A percentile compares a stretch with the other conserved stretches of the same genome.
These are phyloP conservation scores for Piper longum DNA, from an alignment of 164 flowering plant species.

Conservation along the genomic window DNA sequence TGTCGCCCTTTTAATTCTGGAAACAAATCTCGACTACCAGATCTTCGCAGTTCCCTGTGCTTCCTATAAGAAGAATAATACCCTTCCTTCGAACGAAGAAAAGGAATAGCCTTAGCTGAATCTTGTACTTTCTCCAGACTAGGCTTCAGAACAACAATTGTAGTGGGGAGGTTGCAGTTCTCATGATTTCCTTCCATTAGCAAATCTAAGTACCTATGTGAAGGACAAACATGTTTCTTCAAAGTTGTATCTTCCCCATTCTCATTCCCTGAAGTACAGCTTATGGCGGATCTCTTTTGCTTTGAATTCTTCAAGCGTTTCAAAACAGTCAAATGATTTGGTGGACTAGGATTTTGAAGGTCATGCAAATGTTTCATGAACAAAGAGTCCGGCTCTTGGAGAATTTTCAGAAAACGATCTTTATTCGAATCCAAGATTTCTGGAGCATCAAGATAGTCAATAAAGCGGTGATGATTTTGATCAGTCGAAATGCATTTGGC, in stretches of 20 bases:
- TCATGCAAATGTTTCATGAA: conserved; percentile 54
- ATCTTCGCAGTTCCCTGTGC: conserved; percentile 12
- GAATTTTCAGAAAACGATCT: conserved; percentile 49
- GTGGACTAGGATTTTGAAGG: conserved; percentile 26
- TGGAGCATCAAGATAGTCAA: conserved; percentile 53
- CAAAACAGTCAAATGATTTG: conserved; percentile 18
- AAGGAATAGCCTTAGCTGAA: conserved; percentile 13
- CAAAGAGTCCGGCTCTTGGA: conserved; percentile 66
- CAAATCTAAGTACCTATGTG: conserved; percentile 16
- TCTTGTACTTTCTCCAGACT: conserved; percentile 29
- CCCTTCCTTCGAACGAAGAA: conserved; percentile 25
- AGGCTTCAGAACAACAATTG: conserved; percentile 87
- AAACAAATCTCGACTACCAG: conserved; percentile 11
- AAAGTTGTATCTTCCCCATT: conserved; percentile 1
- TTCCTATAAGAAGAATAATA: conserved; percentile 16
- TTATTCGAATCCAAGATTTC: conserved; percentile 52
- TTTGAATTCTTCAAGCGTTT: conserved; percentile 20
- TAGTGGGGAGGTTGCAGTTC: conserved; percentile 25
- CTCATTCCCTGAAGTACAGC: conserved; percentile 12
- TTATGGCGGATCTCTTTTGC: conserved; percentile 7
- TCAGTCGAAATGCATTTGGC: conserved; percentile 46
- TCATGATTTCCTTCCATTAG: conserved; percentile 13
- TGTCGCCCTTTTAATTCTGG: conserved; percentile 15
- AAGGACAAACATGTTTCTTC: conserved; percentile 13
- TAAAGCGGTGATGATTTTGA: conserved; percentile 41